Base-by-base conservation (phyloP, 23 red algal species). In the Gracilaria domingensis region DNA sequence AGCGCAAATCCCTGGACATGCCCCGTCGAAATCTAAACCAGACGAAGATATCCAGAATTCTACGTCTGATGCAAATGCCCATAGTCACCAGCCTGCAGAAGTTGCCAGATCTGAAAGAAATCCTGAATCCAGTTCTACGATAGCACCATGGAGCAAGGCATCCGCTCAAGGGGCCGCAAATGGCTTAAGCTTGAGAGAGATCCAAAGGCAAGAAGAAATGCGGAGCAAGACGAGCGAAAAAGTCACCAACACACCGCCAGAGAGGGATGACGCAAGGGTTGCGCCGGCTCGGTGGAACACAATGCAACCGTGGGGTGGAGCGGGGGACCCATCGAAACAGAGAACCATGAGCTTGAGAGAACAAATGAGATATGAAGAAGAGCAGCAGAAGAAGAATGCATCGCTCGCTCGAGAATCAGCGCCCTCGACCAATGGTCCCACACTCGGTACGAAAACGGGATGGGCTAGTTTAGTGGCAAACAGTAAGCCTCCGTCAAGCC, bases 401-500 rank as follows among this genome's bases (percentile, higher is more conserved):
- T 67, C 76, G 40, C 55, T 77, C 25, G 77, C 29, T 59, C 83
- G 83, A 21, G 62, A 72, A 59, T 38, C 79, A 17, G 49, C 54
- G 33, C 79, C 79, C 28, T 28, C 42, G 4, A 82, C 16, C 49
- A 82, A 82, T 60, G 58, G 51, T 1, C 36, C 79, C 11, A 23
- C 54, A 0, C 54, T 82, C 2, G 53, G 78, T 49, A 84, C 89
- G 9, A 92, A 84, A 45, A 92, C 89, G 5, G 89, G 89, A 29
- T 92, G 89, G 89, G 89, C 89, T 25, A 92, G 79, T 65, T 78
- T 92, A 26, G 89, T 92, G 26, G 89, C 89, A 25, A 92, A 84
- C 58, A 76, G n/a, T 13, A 83, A 74, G 35, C 89, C 77, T 23
- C 61, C 57, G 56, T 24, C 62, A 75, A 53, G 14, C 33, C 59